Base-by-base conservation (phyloP, 2,329 filamentous ascomycete genomes). In the Colletotrichum brevisporum region DNA sequence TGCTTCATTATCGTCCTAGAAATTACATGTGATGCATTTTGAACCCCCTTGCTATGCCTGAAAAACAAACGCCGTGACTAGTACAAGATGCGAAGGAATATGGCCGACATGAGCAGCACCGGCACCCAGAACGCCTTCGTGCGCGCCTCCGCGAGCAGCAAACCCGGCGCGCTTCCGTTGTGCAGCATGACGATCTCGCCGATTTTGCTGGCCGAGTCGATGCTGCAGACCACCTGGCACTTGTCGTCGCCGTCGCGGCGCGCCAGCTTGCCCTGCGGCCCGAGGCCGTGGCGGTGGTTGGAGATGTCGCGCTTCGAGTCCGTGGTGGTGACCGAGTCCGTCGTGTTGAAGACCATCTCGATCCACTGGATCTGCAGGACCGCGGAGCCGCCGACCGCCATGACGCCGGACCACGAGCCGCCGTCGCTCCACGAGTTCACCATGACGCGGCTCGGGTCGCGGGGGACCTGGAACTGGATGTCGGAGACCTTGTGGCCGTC, bases 401-500 rank as follows among this genome's bases (percentile, higher is more conserved):
- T 90, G 60, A 87, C 85, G 12, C 88, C 88, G 52, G 84, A 85
- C 88, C 88, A 91, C 55, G 79, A 78, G 5, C 88, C 88, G 21
- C 88, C 88, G 70, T 90, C 85, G 64, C 86, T 86, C 88, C 89
- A 91, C 55, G 87, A 83, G 73, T 90, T 91, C 73, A 91, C 79
- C 36, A 88, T 83, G 56, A 91, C 76, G 61, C 83, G 82, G 43
- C 84, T 84, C 5, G 84, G 79, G 57, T 87, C 84, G 26, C 82
- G 79, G 0, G 89, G 89, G 15, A 86, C 84, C 67, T 88, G 86
- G 73, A 88, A 88, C 4, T 80, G 81, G 71, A 88, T 89, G 24
- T 80, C 83, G 2, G 86, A 84, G 2, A 85, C 80, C 73, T 86
- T 77, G 45, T 80, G 75, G 39, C 83, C 85, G 72, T 89, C 80